Percentiles rank a stretch among this genome's conserved stretches.
phyloP scores from a whole-genome alignment of 495 filamentous ascomycete genomes.

The Neurospora sp. region DNA sequence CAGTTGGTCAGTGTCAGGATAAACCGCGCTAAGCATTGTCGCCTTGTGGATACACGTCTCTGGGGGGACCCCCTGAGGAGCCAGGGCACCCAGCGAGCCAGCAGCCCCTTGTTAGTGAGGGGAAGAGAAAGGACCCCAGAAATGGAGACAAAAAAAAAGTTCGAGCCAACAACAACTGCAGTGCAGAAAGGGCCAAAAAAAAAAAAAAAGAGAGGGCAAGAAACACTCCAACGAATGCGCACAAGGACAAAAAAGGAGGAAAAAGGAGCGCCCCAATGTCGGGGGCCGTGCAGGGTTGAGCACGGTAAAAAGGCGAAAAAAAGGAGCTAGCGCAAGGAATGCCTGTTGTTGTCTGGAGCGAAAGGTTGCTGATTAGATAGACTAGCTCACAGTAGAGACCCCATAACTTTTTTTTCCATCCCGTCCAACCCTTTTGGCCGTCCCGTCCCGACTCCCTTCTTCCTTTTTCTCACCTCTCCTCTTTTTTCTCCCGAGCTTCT shows the following conservation, averaged over 20 bases:
- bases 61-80: background rate
- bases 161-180: background rate
- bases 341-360: background rate
- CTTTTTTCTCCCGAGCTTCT: background rate
- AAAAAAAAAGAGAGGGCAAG: background rate
- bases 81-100: background rate
- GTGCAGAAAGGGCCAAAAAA: background rate
- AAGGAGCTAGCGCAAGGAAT: background rate
- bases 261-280: background rate
- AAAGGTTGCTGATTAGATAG: background rate
- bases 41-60: background rate
- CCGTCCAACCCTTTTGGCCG: background rate
- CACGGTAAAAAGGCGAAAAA: no score
- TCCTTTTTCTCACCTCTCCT: background rate
- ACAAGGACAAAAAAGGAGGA: background rate
- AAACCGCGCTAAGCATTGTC: background rate
- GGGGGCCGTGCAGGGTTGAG: background rate
- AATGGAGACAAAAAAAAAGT: background rate
- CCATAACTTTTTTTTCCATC: background rate
- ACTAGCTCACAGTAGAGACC: background rate
- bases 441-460: background rate
- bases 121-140: background rate
- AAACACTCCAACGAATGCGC: background rate
- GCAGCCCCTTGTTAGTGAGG: background rate
- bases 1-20: background rate